Conservation (phyloP, 139 green algal species). For the Volvox africanus region DNA sequence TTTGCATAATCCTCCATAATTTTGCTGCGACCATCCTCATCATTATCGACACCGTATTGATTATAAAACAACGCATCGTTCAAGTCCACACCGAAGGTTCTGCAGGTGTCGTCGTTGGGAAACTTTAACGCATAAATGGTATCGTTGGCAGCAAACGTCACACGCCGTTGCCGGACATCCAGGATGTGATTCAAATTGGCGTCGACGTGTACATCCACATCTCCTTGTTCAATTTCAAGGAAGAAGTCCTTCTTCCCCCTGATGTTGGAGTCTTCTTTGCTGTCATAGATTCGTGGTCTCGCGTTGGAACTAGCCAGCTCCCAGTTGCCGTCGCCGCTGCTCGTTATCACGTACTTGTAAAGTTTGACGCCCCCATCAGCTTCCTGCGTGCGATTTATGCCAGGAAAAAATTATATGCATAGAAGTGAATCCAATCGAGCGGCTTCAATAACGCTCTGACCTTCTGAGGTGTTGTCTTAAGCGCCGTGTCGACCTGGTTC, state of each 20-base stretch:
- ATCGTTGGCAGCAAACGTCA: slow-evolving; percentile 72
- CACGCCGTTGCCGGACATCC: slow-evolving; percentile 55
- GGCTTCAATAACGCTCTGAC: not conserved
- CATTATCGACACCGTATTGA: slow-evolving; percentile 74
- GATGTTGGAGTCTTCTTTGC: slow-evolving; percentile 73
- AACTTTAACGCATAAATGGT: slow-evolving; percentile 79
- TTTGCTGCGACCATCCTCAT: slow-evolving; percentile 69
- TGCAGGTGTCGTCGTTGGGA: slow-evolving; percentile 50
- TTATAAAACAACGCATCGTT: slow-evolving; percentile 91
- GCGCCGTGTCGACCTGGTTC: not conserved
- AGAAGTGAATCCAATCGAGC: not conserved
- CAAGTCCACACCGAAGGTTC: slow-evolving; percentile 45
- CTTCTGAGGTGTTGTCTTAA: slow-evolving; percentile 15
- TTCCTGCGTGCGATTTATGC: not conserved
- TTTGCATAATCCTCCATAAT: slow-evolving; percentile 67
- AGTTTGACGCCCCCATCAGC: slow-evolving; percentile 47
- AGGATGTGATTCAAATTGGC: slow-evolving; percentile 58
- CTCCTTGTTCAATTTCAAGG: slow-evolving; percentile 57
- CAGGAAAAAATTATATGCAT: not conserved
- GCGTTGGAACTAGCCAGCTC: slow-evolving; percentile 65
- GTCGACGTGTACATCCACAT: slow-evolving; percentile 70
- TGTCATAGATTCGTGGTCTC: slow-evolving; percentile 74
- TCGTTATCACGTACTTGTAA: slow-evolving; percentile 71
- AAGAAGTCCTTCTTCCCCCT: slow-evolving; percentile 36
- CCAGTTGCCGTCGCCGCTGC: slow-evolving; percentile 63